Evolutionary conservation across 2,329 filamentous ascomycete genomes (phyloP), one percentile per base, ranked within the genome.

Genomic region (Fusarium verticillioides): DNA sequence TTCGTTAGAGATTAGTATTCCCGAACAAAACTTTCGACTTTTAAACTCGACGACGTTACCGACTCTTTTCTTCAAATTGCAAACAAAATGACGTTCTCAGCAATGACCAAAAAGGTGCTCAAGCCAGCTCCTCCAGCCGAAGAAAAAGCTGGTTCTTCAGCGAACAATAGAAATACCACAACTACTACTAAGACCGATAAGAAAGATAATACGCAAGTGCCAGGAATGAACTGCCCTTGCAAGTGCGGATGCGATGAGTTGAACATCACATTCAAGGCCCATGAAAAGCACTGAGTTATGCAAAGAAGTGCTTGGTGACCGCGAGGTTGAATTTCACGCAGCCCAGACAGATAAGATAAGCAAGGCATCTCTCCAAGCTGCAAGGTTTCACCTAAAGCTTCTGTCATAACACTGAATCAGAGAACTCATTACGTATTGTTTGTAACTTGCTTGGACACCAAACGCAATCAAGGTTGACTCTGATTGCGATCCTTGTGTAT

Each of bases 341-440:
- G 21, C 3, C 8, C 2, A 16, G 0, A 49, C 0, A n/a, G 0
- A 5, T 8, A 21, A 30, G 12, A 6, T 0, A 1, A 47, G 6
- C 3, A 11, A 10, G 0, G 0, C 4, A n/a, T 49, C 7, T 11
- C 5, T 15, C 16, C 9, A 6, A 10, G 4, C n/a, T 6, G 8
- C 3, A 18, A 16, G 0, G 2, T 12, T 47, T 7, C 12, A 8
- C 13, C 2, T 10, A 18, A 30, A 30, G 19, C 7, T 12, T n/a
- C 28, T 15, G 3, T 3, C 5, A 15, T 21, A 4, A 5, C 3
- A 9, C 16, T 23, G n/a, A 50, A 7, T 23, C 16, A 19, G 7
- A 4, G 15, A 34, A 23, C 21, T 13, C 5, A 9, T 6, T 32
- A 2, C 11, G 7, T 12, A 32, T 23, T 5, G 10, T 50, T 23